These are phyloP conservation scores for Herpotrichia juniperi DNA, from an alignment of 2,329 filamentous ascomycete genomes.

Conservation along the genomic window DNA sequence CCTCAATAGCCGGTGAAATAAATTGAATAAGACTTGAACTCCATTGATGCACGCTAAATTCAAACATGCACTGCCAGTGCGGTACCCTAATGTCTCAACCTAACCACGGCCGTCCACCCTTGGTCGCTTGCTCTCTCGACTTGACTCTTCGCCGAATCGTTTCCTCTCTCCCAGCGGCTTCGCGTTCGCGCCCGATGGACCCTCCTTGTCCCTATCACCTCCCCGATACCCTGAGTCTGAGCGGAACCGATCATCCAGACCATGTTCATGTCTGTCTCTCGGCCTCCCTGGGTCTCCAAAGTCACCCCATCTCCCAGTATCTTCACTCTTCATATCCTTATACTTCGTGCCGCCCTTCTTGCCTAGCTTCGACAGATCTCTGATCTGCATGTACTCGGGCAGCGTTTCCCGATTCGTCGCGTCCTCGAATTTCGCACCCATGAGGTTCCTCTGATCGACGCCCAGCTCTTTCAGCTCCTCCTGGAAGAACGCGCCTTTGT, in stretches of 20 bases:
- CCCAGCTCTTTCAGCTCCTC: slow-evolving; percentile 78
- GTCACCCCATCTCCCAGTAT: slow-evolving; percentile 86
- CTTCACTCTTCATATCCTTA: slow-evolving; percentile 84
- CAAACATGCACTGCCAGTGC: background rate
- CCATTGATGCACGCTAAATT: slow-evolving; percentile 3
- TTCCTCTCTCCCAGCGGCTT: slow-evolving; percentile 71
- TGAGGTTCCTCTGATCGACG: slow-evolving; percentile 80
- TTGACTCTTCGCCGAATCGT: slow-evolving; percentile 46
- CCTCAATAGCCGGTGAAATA: too few species aligned
- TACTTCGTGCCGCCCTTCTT: slow-evolving; percentile 92
- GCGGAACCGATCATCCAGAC: slow-evolving; percentile 70
- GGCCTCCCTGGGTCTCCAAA: slow-evolving; percentile 58
- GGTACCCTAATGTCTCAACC: background rate
- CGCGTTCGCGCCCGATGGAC: slow-evolving; percentile 72
- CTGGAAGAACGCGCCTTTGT: slow-evolving; percentile 95
- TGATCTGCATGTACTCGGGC: slow-evolving; percentile 88
- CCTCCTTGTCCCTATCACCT: slow-evolving; percentile 38
- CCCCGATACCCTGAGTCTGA: slow-evolving; percentile 62
- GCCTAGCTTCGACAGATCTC: slow-evolving; percentile 92
- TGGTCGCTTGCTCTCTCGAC: slow-evolving; percentile 53
- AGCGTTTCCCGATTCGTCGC: slow-evolving; percentile 80
- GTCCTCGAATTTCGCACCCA: slow-evolving; percentile 86
- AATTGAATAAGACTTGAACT: too few species aligned
- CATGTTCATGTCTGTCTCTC: slow-evolving; percentile 48
- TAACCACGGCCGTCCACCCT: slow-evolving; percentile 37